Conservation (phyloP, 129 eudicot genomes). For the Centella asiatica region DNA sequence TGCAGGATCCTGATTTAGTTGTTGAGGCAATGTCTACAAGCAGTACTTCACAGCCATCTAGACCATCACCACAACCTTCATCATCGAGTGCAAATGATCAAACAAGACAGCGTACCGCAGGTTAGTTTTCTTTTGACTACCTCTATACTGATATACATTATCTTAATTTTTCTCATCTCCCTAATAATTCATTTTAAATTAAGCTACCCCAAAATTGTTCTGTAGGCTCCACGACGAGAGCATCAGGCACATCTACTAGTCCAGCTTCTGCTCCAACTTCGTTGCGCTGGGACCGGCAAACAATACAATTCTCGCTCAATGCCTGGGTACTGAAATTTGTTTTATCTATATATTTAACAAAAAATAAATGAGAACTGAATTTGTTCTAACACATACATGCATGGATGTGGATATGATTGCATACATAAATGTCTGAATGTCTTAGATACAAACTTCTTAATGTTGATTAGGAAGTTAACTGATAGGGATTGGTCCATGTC, state of each 20-base stretch:
- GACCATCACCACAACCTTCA: constrained; percentile 30
- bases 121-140: constrained; percentile 4
- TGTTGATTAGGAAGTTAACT: too few relatives aligned
- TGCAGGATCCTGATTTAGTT: constrained; percentile 49
- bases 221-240: constrained; percentile 34
- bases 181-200: not conserved
- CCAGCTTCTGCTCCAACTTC: constrained; percentile 31
- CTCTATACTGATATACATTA: not conserved
- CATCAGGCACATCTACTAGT: constrained; percentile 33
- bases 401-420: too few relatives aligned
- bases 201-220: not conserved
- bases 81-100: constrained; percentile 29
- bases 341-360: not conserved
- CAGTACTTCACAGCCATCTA: constrained; percentile 38
- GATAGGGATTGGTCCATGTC: too few relatives aligned
- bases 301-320: constrained; percentile 56
- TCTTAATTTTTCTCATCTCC: not conserved
- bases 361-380: not conserved
- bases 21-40: constrained; percentile 43
- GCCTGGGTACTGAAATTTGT: constrained; percentile 43
- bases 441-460: too few relatives aligned
- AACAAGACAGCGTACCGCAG: constrained; percentile 30
- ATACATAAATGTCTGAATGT: too few relatives aligned
- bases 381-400: not conserved
- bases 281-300: constrained; percentile 48